A percentile compares a stretch with the other conserved stretches of the same genome.
These are phyloP conservation scores for Plantago coronopus DNA, from an alignment of 305 asterid species.

Conservation along the genomic window DNA sequence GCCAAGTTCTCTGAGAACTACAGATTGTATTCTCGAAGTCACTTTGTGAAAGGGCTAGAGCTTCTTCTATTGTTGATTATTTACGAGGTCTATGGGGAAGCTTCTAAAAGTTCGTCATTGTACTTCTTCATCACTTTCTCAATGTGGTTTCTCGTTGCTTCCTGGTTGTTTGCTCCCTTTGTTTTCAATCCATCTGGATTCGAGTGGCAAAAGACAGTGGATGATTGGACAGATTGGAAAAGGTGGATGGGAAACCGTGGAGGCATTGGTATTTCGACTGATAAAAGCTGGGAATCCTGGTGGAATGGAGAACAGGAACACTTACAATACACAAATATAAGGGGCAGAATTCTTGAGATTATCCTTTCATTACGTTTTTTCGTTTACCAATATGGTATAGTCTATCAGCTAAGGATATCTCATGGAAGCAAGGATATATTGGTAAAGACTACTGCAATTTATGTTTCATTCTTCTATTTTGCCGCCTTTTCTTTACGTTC, in stretches of 20 bases:
- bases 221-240: constrained; percentile 97
- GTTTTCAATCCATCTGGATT: constrained; percentile 96
- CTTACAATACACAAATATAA: constrained; percentile 57
- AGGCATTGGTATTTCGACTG: constrained; percentile 87
- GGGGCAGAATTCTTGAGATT: constrained; percentile 80
- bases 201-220: constrained; percentile 97
- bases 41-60: constrained; percentile 94
- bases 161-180: constrained; percentile 98
- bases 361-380: constrained; percentile 74
- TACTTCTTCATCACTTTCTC: constrained; percentile 78
- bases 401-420: constrained; percentile 83
- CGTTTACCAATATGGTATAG: constrained; percentile 91
- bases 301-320: constrained; percentile 97
- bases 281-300: constrained; percentile 99
- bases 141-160: constrained; percentile 96
- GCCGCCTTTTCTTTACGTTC: constrained; percentile 14
- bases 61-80: constrained; percentile 64
- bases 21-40: constrained; percentile 91
- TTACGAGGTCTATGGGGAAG: constrained; percentile 72
- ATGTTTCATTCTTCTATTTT: neutral
- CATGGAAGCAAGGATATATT: constrained; percentile 58
- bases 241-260: constrained; percentile 99
- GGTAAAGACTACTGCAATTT: constrained; percentile 35
- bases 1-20: constrained; percentile 93
- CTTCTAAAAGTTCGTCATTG: constrained; percentile 60